Evolutionary conservation across 169 alveolate species (phyloP).

Genomic region (Ichthyophthirius multifiliis): DNA sequence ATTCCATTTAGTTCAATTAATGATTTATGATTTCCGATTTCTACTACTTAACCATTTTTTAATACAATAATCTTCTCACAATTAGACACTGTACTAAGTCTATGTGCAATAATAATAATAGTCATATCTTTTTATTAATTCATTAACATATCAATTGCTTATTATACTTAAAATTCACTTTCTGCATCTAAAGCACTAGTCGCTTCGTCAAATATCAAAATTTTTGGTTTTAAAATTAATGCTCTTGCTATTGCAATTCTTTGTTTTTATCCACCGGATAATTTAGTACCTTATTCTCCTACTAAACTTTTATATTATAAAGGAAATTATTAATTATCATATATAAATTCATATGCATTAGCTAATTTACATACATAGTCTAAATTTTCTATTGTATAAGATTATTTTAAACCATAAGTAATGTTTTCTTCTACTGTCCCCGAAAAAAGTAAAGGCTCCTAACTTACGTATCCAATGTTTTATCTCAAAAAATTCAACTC

Average conservation of each 20-base stretch:
- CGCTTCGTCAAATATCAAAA: constrained; percentile 77
- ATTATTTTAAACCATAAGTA: constrained; percentile 80
- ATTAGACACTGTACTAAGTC: constrained; percentile 70
- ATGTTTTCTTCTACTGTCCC: constrained; percentile 89
- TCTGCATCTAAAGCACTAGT: constrained; percentile 75
- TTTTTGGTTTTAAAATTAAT: constrained; percentile 48
- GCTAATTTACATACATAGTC: constrained; percentile 80
- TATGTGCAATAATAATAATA: constrained; percentile 65
- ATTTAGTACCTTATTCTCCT: constrained; percentile 63
- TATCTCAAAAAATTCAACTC: constrained; percentile 70
- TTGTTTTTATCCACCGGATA: constrained; percentile 90
- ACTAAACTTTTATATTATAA: constrained; percentile 70
- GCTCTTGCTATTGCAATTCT: constrained; percentile 83
- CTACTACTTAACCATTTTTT: constrained; percentile 70
- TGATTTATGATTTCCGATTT: constrained; percentile 76
- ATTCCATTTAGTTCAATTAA: constrained; percentile 54
- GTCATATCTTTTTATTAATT: constrained; percentile 27
- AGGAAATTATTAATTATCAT: constrained; percentile 74
- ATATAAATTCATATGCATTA: constrained; percentile 78
- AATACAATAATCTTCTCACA: constrained; percentile 86
- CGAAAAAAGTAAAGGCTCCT: constrained; percentile 90
- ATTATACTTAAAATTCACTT: constrained; percentile 72
- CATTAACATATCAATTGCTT: constrained; percentile 61
- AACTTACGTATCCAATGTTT: constrained; percentile 84
- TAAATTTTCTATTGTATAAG: constrained; percentile 60